Base-by-base conservation (phyloP, 106 monocot species). In the Dioscorea dumetorum region DNA sequence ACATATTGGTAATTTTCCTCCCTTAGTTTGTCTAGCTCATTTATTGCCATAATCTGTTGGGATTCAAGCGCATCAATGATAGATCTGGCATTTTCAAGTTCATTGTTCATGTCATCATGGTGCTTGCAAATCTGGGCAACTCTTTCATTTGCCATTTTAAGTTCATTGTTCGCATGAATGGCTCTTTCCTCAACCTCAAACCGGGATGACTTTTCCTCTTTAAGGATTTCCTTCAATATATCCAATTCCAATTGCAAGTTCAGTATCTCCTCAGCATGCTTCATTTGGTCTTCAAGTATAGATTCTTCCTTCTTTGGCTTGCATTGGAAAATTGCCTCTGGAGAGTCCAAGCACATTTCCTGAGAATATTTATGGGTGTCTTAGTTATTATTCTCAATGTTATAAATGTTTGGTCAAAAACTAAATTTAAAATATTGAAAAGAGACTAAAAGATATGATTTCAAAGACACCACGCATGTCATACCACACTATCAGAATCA, bases 221-320 rank as follows among this genome's bases (percentile, higher is more conserved):
- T 76, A 62, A 97, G 65, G 60, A 97, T 87, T 33, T 75, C 72
- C 61, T 87, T 97, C 23, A 88, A 70, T 76, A 91, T 89, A 73
- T 91, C 95, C 71, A 97, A 61, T 73, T 97, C 91, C 61, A 91
- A 69, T 68, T 97, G 84, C 58, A 91, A 72, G 64, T 84, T 82
- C 24, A 89, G 33, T 54, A 88, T 63, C 57, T 95, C 69, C 35
- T 88, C 88, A 60, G 67, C 57, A 71, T 75, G 63, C 24, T 75
- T 71, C 33, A 56, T 62, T 9, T 14, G 68, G 52, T 49, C 6
- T 22, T 57, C 51, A 63, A 18, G 17, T 22, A 51, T 58, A 19
- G 0, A 53, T 24, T 63, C 71, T 24, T 0, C 56, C 33, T 41
- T 59, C 34, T 78, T 72, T 66, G 20, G 50, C 53, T 15, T 23